Evolutionary conservation across 1,284 basidiomycete species (phyloP).

Genomic region (Leccinum solheimii): DNA sequence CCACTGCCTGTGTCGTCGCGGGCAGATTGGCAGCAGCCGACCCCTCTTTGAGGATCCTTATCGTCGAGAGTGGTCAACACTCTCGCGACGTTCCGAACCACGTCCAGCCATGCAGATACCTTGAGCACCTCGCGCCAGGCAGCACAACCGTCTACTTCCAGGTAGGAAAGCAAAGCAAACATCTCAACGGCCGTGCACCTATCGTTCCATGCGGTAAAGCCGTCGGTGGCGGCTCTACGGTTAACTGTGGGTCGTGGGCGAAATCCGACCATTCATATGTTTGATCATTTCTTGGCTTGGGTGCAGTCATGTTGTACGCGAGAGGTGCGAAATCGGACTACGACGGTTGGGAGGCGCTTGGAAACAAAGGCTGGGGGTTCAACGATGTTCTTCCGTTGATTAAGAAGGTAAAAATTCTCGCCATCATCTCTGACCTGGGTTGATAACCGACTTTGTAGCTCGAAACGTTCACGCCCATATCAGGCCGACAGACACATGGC

Average conservation of each 20-base stretch:
- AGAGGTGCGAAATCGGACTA: slow-evolving; percentile 58
- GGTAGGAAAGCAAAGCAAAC: slow-evolving; percentile 41
- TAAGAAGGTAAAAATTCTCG: slow-evolving; percentile 42
- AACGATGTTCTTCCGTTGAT: slow-evolving; percentile 47
- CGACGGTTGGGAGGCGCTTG: slow-evolving; percentile 53
- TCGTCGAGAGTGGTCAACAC: slow-evolving; percentile 33
- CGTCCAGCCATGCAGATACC: slow-evolving; percentile 50
- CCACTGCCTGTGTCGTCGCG: neutral
- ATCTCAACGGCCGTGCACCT: slow-evolving; percentile 45
- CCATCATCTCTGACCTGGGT: no score
- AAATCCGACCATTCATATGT: neutral
- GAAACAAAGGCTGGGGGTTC: slow-evolving; percentile 56
- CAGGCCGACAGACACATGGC: slow-evolving; percentile 45
- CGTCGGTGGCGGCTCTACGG: slow-evolving; percentile 59
- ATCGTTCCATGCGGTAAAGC: slow-evolving; percentile 47
- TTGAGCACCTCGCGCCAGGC: slow-evolving; percentile 40
- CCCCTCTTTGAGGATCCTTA: slow-evolving; percentile 42
- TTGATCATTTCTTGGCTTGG: neutral
- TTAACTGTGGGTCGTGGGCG: slow-evolving; percentile 47
- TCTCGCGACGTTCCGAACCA: slow-evolving; percentile 41
- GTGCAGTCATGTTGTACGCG: slow-evolving; percentile 53
- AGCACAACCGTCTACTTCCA: slow-evolving; percentile 47
- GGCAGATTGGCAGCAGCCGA: slow-evolving; percentile 31
- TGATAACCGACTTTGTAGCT: slow-evolving; percentile 34
- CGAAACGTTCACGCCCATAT: slow-evolving; percentile 48